Evolutionary conservation across 495 filamentous ascomycete species (phyloP).

Genomic region (Elasticomyces elasticus): DNA sequence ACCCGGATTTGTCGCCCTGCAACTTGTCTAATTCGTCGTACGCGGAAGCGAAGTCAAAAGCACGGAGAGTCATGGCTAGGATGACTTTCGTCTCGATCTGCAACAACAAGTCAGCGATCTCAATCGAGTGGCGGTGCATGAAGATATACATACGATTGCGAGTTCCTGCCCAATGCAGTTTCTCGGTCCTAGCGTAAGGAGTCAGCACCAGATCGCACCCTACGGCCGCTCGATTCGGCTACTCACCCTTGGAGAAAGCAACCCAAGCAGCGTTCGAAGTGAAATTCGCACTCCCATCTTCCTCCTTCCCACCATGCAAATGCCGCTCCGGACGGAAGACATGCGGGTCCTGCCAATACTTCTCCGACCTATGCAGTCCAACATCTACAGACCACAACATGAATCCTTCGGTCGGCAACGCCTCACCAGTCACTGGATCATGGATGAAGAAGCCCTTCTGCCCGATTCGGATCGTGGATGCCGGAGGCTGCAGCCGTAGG

Average conservation of each 20-base stretch:
- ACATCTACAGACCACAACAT: slow-evolving; percentile 23
- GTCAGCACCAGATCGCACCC: no score
- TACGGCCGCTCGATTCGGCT: no score
- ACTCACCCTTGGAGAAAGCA: slow-evolving; percentile 30
- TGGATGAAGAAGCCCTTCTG: slow-evolving; percentile 17
- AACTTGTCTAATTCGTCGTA: slow-evolving; percentile 22
- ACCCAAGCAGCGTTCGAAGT: slow-evolving; percentile 20
- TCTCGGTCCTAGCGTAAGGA: no score
- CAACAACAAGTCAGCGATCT: neutral
- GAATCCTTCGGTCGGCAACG: slow-evolving; percentile 28
- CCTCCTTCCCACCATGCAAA: slow-evolving; percentile 2
- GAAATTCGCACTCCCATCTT: slow-evolving; percentile 1
- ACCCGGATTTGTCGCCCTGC: slow-evolving; percentile 6
- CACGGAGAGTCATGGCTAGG: slow-evolving; percentile 22
- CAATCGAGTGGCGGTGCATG: neutral
- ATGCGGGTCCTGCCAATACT: slow-evolving; percentile 21
- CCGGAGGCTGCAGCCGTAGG: slow-evolving; percentile 26
- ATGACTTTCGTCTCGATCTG: slow-evolving; percentile 29
- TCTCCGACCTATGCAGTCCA: slow-evolving; percentile 19
- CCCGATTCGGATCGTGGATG: slow-evolving; percentile 22
- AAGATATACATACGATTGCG: slow-evolving; percentile 12
- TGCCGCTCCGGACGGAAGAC: slow-evolving; percentile 15
- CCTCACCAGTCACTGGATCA: slow-evolving; percentile 24
- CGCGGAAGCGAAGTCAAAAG: slow-evolving; percentile 23
- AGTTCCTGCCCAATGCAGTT: slow-evolving; percentile 34